Evolutionary conservation across 805 yeast species (phyloP), one percentile per base, ranked within the genome.

Genomic region (Metschnikowia dekortorum): DNA sequence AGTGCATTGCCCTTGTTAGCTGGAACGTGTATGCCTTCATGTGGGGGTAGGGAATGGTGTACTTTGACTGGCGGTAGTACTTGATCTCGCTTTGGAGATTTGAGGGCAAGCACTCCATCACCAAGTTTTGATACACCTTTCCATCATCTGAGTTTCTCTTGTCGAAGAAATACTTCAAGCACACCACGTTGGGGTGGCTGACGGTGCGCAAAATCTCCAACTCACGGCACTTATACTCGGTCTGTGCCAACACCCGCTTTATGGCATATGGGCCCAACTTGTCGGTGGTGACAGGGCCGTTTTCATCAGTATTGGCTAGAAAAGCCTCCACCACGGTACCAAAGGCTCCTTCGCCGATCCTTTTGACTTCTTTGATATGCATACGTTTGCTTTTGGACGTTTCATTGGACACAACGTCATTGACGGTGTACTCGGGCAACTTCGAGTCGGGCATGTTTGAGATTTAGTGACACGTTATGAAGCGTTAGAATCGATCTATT

Each of bases 41-140:
- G 63, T 85, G 91, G 44, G 84, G 81, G 56, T 84, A 76, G 4
- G 89, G 90, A 45, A 87, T 70, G 49, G 82, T 82, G 54, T 81
- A 67, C 59, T 81, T 81, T 51, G 80, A 75, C 46, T 76, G 75
- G 60, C 84, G 79, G 62, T 82, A 86, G 58, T 84, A 79, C 58
- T 84, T 83, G 59, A 87, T 86, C 67, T 87, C 95, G 47, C 75
- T 68, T 63, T 87, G 94, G 55, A 87, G 74, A 49, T 88, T 87
- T 39, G 84, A 84, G n/a, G 94, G 94, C 49, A 87, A 72, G 58
- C 91, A 85, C 67, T 87, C 95, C 95, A 87, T 87, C 31, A 89
- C 94, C 59, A 87, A 71, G 71, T 87, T 88, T 63, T 85, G 92
- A 64, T 85, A 87, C 29, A 87, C 64, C 60, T 82, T 81, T 55